Evolutionary conservation across 208 protist genomes (phyloP), one percentile per base, ranked within the genome.

Genomic region (Wallacemonas rigidus): DNA sequence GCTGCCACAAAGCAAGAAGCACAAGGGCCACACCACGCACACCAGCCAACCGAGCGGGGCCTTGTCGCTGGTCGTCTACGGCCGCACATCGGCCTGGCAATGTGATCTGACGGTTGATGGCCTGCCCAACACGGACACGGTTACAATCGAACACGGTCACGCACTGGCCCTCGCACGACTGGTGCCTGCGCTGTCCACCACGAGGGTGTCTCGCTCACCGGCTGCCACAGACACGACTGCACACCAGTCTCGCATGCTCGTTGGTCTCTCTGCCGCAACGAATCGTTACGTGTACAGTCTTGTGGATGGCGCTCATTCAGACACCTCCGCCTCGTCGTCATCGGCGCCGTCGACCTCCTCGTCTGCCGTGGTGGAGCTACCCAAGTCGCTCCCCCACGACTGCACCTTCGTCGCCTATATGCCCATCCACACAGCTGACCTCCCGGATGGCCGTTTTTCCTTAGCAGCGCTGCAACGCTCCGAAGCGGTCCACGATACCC

Each of bases 111-210:
- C 77, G 51, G 55, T 64, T 11, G 88, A 93, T 71, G 88, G 88
- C 72, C 88, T 86, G 15, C 85, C 85, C 41, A 79, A 93, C 39
- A 63, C 67, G 6, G 77, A 69, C 51, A 85, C 77, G 51, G 78
- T 85, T 43, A 76, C 77, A 12, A 67, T 58, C 44, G 35, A 6
- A 14, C 53, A 39, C 9, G 39, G 26, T 11, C 62, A 67, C 48
- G 45, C 63, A 2, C 74, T 68, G 3, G 48, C 67, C 15, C 36
- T 72, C 8, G 39, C 45, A n/a, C 7, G 3, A 11, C 26, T 39
- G 35, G 45, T 56, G 14, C 36, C 53, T 26, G 55, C 54, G 2
- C 40, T 51, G 11, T 7, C 4, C 51, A n/a, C 45, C 26, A 26
- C 26, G 41, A 17, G 15, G 14, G 62, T 1, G 7, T 35, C 11